Evolutionary conservation across 306 rosid genomes (phyloP).

Genomic region (Sesbania bispinosa): DNA sequence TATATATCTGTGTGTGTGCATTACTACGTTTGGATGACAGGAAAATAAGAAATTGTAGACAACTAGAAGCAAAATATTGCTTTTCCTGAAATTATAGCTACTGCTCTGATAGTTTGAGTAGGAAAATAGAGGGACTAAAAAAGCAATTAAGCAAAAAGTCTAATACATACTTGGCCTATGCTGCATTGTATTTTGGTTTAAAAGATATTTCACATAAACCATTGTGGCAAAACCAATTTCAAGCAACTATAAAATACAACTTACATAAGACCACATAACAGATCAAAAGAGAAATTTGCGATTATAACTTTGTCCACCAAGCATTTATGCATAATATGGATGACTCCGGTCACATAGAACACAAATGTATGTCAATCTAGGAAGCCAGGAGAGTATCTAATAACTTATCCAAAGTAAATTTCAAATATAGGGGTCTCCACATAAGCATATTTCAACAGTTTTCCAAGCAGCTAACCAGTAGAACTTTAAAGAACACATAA

Average conservation of each 20-base stretch:
- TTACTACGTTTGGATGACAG: neutral
- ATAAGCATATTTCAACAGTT: neutral
- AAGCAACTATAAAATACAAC: neutral
- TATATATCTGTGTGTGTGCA: neutral
- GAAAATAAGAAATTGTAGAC: neutral
- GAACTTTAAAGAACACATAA: neutral
- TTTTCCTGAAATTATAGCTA: neutral
- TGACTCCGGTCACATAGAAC: neutral
- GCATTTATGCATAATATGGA: neutral
- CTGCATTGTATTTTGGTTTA: neutral
- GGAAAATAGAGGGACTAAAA: neutral
- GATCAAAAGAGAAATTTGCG: neutral
- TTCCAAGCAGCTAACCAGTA: neutral
- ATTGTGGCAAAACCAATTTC: neutral
- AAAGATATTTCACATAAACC: neutral
- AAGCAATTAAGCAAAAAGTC: neutral
- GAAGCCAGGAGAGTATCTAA: neutral
- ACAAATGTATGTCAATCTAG: neutral
- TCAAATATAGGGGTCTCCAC: conserved; percentile 17
- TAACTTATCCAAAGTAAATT: neutral
- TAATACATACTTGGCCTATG: neutral
- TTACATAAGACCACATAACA: neutral
- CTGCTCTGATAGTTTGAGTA: neutral
- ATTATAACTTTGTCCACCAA: neutral
- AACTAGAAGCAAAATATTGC: neutral